These are phyloP conservation scores for Podaxis sp. DNA, from an alignment of 768 basidiomycete genomes.

Conservation along the genomic window DNA sequence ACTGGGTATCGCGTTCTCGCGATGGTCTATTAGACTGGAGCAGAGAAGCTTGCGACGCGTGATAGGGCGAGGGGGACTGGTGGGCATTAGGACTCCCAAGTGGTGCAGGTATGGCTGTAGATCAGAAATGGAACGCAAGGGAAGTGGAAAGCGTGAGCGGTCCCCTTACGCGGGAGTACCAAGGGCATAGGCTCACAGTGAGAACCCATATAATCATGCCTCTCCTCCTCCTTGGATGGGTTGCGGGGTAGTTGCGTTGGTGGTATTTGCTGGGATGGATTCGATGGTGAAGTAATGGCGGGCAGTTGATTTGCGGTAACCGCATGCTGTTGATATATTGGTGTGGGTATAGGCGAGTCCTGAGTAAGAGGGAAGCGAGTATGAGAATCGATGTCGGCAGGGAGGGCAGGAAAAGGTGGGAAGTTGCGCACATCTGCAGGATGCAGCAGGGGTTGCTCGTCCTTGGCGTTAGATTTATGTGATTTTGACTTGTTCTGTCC, in stretches of 20 bases:
- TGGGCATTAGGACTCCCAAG: background rate
- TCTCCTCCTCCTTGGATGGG: background rate
- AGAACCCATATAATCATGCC: background rate
- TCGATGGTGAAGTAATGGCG: background rate
- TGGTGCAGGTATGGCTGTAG: background rate
- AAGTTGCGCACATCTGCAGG: slow-evolving; percentile 26
- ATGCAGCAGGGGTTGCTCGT: slow-evolving; percentile 10
- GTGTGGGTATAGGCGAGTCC: slow-evolving; percentile 1
- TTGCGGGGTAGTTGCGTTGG: slow-evolving; percentile 7
- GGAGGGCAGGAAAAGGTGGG: background rate
- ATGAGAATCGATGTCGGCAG: background rate
- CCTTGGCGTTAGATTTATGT: slow-evolving; percentile 32
- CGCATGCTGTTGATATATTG: slow-evolving; percentile 11
- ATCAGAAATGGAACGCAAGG: background rate
- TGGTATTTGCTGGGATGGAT: slow-evolving; percentile 15
- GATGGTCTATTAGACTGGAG: background rate
- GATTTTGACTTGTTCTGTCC: slow-evolving; percentile 43
- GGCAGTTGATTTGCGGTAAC: background rate
- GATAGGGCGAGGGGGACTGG: slow-evolving; percentile 5
- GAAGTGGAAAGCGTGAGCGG: background rate
- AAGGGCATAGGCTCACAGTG: background rate
- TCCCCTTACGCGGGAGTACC: background rate
- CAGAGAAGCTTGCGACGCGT: slow-evolving; percentile 16
- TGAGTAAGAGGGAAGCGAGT: background rate
- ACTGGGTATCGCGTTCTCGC: slow-evolving; percentile 2